Conservation (phyloP, 1,284 basidiomycete species). For the Cryptococcus sp. region DNA sequence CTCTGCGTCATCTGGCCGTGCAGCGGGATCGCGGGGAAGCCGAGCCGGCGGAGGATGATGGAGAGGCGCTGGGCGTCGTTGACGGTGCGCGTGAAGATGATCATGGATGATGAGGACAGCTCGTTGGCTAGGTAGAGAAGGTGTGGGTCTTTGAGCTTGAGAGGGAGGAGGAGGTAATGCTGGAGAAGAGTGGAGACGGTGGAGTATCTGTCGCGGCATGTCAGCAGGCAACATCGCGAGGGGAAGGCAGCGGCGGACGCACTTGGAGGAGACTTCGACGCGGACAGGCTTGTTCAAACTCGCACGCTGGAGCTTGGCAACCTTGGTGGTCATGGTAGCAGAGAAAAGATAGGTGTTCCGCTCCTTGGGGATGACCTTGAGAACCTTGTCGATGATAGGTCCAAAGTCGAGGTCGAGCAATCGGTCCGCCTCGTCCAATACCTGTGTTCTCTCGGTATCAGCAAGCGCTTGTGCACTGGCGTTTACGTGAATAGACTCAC, state of each 20-base stretch:
- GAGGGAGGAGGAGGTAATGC: slow-evolving; percentile 92
- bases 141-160: slow-evolving; percentile 88
- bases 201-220: slow-evolving; percentile 67
- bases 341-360: slow-evolving; percentile 95
- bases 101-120: slow-evolving; percentile 86
- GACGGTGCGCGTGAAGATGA: slow-evolving; percentile 95
- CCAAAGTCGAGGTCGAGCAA: slow-evolving; percentile 98
- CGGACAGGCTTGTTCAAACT: slow-evolving; percentile 91
- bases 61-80: slow-evolving; percentile 88
- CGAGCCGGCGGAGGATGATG: slow-evolving; percentile 83
- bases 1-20: slow-evolving; percentile 95
- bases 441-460: slow-evolving; percentile 53
- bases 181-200: slow-evolving; percentile 94
- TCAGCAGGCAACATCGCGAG: not conserved
- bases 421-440: slow-evolving; percentile 96
- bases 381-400: slow-evolving; percentile 92
- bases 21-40: slow-evolving; percentile 91
- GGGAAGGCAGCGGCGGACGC: slow-evolving; percentile 34
- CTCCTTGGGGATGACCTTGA: slow-evolving; percentile 92
- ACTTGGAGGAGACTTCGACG: slow-evolving; percentile 92
- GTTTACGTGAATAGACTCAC: slow-evolving; percentile 52
- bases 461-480: not conserved
- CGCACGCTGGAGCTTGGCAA: slow-evolving; percentile 95
- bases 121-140: slow-evolving; percentile 87
- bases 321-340: slow-evolving; percentile 99